Conservation (phyloP, 805 yeast species). For the Teunomyces lycoperdinae region DNA sequence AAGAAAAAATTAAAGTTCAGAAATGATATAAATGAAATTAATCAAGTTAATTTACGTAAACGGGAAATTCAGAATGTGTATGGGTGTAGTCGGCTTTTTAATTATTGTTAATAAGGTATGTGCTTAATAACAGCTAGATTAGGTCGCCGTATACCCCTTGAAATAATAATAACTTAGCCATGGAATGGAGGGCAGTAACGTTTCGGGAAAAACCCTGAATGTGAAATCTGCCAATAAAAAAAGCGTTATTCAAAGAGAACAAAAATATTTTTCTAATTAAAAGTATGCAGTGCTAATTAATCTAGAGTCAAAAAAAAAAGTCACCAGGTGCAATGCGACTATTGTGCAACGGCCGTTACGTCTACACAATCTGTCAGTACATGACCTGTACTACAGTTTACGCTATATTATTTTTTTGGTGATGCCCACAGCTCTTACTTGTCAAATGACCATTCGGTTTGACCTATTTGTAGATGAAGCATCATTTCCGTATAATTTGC, state of each 20-base stretch:
- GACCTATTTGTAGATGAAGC: no score
- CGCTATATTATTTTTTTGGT: no score
- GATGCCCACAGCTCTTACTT: no score
- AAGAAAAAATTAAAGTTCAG: neutral
- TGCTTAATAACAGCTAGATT: no score
- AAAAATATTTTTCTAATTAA: neutral
- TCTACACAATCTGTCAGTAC: no score
- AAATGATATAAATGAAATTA: neutral
- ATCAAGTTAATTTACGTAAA: no score
- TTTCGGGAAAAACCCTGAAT: no score
- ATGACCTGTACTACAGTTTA: no score
- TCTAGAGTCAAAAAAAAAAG: slow-evolving; percentile 1
- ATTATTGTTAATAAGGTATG: no score
- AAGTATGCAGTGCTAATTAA: neutral
- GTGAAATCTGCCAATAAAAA: neutral
- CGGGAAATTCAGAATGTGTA: no score
- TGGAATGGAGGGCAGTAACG: neutral
- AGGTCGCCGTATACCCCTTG: no score
- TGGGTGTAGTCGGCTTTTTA: neutral
- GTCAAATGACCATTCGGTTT: no score
- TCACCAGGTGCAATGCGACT: neutral
- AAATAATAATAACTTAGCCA: neutral
- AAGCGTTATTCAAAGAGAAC: neutral
- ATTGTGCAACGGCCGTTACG: neutral
- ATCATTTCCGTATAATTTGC: neutral